Conservation (phyloP, 257 asterid genomes). For the Penstemon eatonii region DNA sequence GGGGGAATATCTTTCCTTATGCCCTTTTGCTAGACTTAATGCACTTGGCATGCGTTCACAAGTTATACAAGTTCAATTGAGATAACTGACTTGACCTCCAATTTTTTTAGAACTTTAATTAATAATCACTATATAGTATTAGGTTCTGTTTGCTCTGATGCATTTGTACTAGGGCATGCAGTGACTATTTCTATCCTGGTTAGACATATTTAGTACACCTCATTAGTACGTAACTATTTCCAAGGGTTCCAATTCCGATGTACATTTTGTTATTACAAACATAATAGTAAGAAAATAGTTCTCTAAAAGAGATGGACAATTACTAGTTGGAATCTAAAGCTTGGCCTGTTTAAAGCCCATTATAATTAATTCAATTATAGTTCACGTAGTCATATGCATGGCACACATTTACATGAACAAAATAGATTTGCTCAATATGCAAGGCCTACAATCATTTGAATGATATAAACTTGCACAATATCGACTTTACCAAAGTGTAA, state of each 20-base stretch:
- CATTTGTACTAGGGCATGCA: slow-evolving; percentile 5
- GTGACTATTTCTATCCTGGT: not conserved
- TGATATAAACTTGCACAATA: too few species aligned
- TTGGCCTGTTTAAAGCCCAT: not conserved
- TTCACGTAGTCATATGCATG: too few species aligned
- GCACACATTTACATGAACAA: too few species aligned
- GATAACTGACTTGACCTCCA: not conserved
- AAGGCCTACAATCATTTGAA: too few species aligned
- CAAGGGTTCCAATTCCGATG: too few species aligned
- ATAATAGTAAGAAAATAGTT: not conserved
- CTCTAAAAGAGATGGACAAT: not conserved
- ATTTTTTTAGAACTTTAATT: too few species aligned
- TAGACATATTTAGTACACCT: not conserved
- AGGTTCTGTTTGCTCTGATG: not conserved
- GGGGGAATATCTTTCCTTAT: slow-evolving; percentile 6
- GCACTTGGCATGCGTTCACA: slow-evolving; percentile 22
- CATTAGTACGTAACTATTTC: too few species aligned
- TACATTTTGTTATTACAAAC: not conserved
- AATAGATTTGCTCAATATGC: too few species aligned
- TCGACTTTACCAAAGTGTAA: too few species aligned
- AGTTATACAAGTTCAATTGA: slow-evolving; percentile 3
- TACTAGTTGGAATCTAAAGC: not conserved
- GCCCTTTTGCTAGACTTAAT: slow-evolving; percentile 1
- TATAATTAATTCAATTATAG: not conserved
- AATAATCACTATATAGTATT: too few species aligned